Percentiles rank a stretch among this genome's conserved stretches.
Conservation (phyloP, 108 stramenopile genomes). For the Cyclostephanos invisitatus region DNA sequence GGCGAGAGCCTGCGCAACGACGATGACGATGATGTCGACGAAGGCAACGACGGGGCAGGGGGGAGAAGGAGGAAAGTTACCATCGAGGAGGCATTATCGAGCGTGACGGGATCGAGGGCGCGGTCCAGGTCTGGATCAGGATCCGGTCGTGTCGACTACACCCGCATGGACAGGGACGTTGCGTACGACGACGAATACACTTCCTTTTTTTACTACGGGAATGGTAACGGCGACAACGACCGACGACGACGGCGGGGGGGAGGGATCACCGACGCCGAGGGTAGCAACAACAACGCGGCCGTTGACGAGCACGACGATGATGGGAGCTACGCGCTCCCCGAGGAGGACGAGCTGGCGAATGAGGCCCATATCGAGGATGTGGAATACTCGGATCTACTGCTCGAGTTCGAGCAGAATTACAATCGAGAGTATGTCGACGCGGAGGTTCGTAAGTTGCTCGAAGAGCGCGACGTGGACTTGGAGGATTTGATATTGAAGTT, state of each 20-base stretch:
- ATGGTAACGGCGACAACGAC: background rate
- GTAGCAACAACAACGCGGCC: conserved; percentile 9
- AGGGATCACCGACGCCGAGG: background rate
- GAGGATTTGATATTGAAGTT: conserved; percentile 20
- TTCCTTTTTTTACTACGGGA: conserved; percentile 12
- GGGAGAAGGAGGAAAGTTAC: conserved; percentile 29
- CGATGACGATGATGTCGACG: background rate
- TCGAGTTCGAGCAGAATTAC: conserved; percentile 8
- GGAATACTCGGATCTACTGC: conserved; percentile 25
- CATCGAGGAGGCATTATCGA: conserved; percentile 65
- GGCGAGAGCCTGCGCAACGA: conserved; percentile 49
- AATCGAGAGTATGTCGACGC: conserved; percentile 7
- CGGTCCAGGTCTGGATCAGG: background rate
- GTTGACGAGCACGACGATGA: background rate
- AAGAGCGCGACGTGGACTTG: conserved; percentile 43
- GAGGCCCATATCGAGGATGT: conserved; percentile 25
- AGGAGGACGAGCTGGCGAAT: conserved; percentile 9
- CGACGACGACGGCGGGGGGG: background rate
- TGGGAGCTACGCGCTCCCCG: conserved; percentile 19
- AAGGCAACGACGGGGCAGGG: conserved; percentile 21
- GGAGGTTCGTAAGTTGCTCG: conserved; percentile 28
- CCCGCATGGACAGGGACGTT: conserved; percentile 24
- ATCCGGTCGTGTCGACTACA: conserved; percentile 23
- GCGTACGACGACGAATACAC: conserved; percentile 4
- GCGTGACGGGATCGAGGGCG: background rate